Conservation (phyloP, 106 monocot species). For the Chionographis japonica region DNA sequence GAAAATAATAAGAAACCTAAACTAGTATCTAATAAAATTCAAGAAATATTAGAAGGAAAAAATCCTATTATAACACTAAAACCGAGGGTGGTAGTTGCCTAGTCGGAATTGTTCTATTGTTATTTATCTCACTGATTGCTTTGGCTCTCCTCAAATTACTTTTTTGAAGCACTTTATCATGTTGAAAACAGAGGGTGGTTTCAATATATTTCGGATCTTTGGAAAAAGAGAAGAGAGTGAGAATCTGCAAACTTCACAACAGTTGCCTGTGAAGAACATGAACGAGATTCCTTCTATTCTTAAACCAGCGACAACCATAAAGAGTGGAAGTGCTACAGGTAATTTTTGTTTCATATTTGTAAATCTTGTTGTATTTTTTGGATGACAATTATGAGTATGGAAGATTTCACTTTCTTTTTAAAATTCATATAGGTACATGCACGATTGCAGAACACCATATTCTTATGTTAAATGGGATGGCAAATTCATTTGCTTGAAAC, state of each 20-base stretch:
- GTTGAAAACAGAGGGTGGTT: conserved; percentile 44
- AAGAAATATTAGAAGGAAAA: no score
- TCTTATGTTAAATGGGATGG: no score
- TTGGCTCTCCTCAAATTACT: neutral
- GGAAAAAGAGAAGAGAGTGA: conserved; percentile 34
- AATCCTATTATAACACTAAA: no score
- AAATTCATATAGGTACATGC: no score
- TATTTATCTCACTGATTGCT: neutral
- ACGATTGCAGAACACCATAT: no score
- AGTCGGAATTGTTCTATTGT: no score
- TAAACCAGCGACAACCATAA: conserved; percentile 19
- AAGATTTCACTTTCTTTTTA: no score
- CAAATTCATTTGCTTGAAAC: no score
- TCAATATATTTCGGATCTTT: conserved; percentile 61
- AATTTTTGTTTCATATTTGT: conserved; percentile 12
- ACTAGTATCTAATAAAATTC: no score
- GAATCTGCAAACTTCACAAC: conserved; percentile 20
- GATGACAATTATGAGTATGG: no score
- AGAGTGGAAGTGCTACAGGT: conserved; percentile 34
- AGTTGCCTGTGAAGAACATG: conserved; percentile 10
- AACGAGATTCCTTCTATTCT: conserved; percentile 38
- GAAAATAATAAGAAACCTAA: no score
- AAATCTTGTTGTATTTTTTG: neutral
- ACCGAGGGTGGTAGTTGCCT: no score
- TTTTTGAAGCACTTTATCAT: neutral